Base-by-base conservation (phyloP, 805 yeast genomes). In the Candida endomychidarum region DNA sequence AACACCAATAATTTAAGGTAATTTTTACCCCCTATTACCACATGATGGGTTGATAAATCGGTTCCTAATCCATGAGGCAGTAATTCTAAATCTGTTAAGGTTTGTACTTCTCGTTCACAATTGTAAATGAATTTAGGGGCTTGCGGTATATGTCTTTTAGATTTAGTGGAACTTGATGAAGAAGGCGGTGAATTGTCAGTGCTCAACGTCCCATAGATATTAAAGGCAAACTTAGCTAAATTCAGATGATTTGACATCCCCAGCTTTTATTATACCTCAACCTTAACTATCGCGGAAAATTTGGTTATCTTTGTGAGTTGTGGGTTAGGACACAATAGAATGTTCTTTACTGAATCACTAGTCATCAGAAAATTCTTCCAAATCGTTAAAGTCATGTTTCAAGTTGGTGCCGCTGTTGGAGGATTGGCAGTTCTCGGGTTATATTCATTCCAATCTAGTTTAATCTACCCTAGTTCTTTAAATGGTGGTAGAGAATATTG, bases 381-480 rank as follows among this genome's bases (percentile, higher is more conserved):
- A 19, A 10, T 40, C 9, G 11, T 57, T 31, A 61, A 58, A 42
- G 53, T 55, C 34, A 44, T 65, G 34, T 60, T 61, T n/a, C 60
- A 61, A 38, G 63, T 79, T 2, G 72, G 75, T 7, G 53, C 72
- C 2, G 57, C 78, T 0, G 20, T 75, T 3, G 70, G 78, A 0
- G 59, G 72, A 1, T 52, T 73, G 4, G 72, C 72, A 4, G 59
- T 82, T 17, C 51, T 70, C 4, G 80, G 79, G 1, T 57, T 85
- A 16, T 85, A 85, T 60, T 54, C 70, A 10, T 80, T 65, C 56
- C 96, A 89, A 57, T 65, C 70, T 38, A 66, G 68, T 26, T 57
- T 93, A 37, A 81, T 91, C n/a, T 91, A 91, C 56, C 97, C 98
- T 1, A 77, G 95, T 2, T 70, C 75, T 46, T 70, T 88, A 35